These are phyloP conservation scores for Sarocladiaceae sp. DNA, from an alignment of 2,329 filamentous ascomycete genomes.

Conservation along the genomic window DNA sequence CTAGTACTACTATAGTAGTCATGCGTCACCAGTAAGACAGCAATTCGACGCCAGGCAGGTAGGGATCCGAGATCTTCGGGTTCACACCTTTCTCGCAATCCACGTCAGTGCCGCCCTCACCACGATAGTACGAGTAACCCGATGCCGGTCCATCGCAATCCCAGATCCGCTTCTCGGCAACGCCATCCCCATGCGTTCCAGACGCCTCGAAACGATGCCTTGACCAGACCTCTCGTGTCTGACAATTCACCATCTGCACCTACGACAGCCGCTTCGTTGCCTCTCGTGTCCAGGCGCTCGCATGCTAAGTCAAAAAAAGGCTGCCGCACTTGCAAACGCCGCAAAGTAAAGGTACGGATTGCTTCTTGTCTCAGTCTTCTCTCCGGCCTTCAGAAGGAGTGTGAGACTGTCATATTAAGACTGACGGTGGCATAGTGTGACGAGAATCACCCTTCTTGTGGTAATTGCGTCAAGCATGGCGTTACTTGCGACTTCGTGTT, in stretches of 20 bases:
- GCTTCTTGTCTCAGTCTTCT: background rate
- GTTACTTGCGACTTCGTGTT: slow-evolving; percentile 28
- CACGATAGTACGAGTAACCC: background rate
- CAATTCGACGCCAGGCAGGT: no score
- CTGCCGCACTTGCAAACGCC: slow-evolving; percentile 30
- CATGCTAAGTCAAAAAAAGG: slow-evolving; percentile 21
- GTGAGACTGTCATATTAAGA: background rate
- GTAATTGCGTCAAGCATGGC: slow-evolving; percentile 33
- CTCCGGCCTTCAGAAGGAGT: no score
- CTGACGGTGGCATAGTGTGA: slow-evolving; percentile 26
- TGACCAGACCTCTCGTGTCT: background rate
- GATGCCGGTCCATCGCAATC: background rate
- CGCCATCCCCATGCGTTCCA: background rate
- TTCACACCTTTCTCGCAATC: background rate
- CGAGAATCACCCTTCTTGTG: slow-evolving; percentile 30
- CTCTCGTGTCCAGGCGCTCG: background rate
- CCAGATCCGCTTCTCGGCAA: background rate
- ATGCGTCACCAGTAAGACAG: no score
- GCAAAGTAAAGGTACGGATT: slow-evolving; percentile 32
- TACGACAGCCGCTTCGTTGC: background rate
- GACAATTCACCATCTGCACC: background rate
- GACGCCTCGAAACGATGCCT: background rate
- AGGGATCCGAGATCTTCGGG: background rate
- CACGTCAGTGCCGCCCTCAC: no score
- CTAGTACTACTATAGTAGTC: no score